Percentiles rank a stretch among this genome's conserved stretches.
These are phyloP conservation scores for Globisporangium takayamanum DNA, from an alignment of 352 stramenopile species.

Conservation along the genomic window DNA sequence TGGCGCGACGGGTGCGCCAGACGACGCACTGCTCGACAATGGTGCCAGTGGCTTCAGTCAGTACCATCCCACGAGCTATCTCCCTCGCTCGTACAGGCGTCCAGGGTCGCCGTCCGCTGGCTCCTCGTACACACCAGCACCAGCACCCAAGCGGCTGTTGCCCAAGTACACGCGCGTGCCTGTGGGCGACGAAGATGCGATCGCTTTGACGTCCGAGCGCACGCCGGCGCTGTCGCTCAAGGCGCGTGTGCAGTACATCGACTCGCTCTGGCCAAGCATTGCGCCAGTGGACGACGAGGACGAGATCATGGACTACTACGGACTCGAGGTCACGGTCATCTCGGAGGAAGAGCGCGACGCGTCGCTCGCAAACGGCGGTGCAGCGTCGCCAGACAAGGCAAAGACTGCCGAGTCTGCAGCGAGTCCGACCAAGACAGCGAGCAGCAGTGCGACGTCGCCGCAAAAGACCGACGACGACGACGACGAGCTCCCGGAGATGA, in stretches of 20 bases:
- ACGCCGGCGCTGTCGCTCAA: slow-evolving; percentile 36
- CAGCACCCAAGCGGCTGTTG: slow-evolving; percentile 12
- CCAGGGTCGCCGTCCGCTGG: slow-evolving; percentile 10
- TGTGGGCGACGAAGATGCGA: slow-evolving; percentile 36
- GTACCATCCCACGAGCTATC: slow-evolving; percentile 1
- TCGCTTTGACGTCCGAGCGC: slow-evolving; percentile 37
- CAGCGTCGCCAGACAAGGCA: slow-evolving; percentile 11
- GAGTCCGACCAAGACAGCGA: slow-evolving; percentile 16
- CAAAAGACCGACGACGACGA: slow-evolving; percentile 6
- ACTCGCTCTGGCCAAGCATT: slow-evolving; percentile 55
- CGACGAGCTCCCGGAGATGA: slow-evolving; percentile 22
- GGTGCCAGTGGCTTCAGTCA: not conserved
- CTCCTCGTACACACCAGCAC: slow-evolving; percentile 5
- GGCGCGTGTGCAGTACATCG: slow-evolving; percentile 58
- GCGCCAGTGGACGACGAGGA: slow-evolving; percentile 60
- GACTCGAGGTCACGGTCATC: slow-evolving; percentile 68
- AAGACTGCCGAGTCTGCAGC: slow-evolving; percentile 3
- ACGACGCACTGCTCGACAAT: not conserved
- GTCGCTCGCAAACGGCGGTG: not conserved
- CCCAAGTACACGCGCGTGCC: slow-evolving; percentile 45
- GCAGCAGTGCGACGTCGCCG: slow-evolving; percentile 4
- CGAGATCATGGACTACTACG: slow-evolving; percentile 74
- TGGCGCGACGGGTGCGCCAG: not conserved
- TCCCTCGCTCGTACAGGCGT: slow-evolving; percentile 14
- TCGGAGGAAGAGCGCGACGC: slow-evolving; percentile 42